Evolutionary conservation across 176 grass and related monocot genomes (phyloP).

Genomic region (Themeda triandra): DNA sequence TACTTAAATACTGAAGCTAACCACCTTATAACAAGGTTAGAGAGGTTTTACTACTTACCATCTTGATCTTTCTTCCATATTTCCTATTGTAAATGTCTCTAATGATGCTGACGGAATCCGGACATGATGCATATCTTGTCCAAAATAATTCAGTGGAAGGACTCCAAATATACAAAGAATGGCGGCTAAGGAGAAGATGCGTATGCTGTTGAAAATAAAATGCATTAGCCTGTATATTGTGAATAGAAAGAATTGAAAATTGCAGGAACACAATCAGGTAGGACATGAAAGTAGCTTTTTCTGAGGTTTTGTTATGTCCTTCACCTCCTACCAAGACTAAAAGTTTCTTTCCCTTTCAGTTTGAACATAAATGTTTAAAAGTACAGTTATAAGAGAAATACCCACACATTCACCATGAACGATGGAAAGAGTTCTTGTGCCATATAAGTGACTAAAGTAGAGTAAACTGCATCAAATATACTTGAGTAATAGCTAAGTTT

Average conservation of each 20-base stretch:
- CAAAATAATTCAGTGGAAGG: constrained; percentile 96
- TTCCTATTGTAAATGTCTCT: constrained; percentile 89
- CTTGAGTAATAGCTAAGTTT: not conserved
- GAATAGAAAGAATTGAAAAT: not conserved
- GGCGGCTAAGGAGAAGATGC: constrained; percentile 82
- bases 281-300: not conserved
- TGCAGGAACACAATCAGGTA: not conserved
- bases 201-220: constrained; percentile 61
- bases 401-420: not conserved
- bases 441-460: constrained; percentile 12
- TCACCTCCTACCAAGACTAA: not conserved
- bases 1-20: constrained; percentile 15
- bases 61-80: constrained; percentile 54
- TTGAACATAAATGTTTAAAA: not conserved
- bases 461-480: not conserved
- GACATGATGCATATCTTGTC: constrained; percentile 69
- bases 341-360: not conserved
- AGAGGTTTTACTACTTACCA: constrained; percentile 53
- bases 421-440: not conserved
- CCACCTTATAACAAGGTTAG: constrained; percentile 25
- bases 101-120: constrained; percentile 58
- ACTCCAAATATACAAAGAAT: constrained; percentile 78
- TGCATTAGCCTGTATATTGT: constrained; percentile 20
- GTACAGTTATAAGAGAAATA: not conserved
- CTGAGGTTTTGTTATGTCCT: not conserved